Base-by-base conservation (phyloP, 257 asterid species). In the Primulina eburnea region DNA sequence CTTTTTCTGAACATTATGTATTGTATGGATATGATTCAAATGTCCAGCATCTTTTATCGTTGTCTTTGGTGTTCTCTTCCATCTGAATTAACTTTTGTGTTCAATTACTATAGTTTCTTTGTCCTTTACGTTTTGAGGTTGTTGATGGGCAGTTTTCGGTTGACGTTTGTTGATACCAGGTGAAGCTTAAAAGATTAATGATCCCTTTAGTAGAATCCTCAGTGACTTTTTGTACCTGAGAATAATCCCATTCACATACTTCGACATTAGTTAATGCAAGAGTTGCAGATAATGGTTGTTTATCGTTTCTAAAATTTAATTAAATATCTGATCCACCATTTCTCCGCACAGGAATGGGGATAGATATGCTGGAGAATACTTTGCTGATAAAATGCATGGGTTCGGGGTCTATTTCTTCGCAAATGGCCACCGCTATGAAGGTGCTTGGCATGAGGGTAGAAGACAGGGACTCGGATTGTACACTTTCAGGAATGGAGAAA, bases 381-480 rank as follows among this genome's bases (percentile, higher is more conserved):
- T 90, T 83, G 96, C 94, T 12, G 95, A 90, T 80, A 90, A 88
- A 77, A 89, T 91, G 95, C 96, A 91, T 56, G 96, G 97, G 30
- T 91, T 91, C 76, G 97, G 97, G 60, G 87, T 89, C 9, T 91
- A 91, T 73, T 75, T 38, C 40, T 91, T 91, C 63, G 97, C 96
- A 14, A 89, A 89, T 63, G 95, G 92, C 24, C 97, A 91, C 67
- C 82, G 83, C 0, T 91, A 91, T 32, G 97, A 91, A 78, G 97
- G 97, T 78, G 90, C 96, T 63, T 90, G 97, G 97, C 97, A 88
- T 47, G 97, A 90, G 75, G 96, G 96, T 69, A 82, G 79, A 78
- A 86, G 97, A 62, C 97, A 90, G 75, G 97, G 96, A 5, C 88
- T 87, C 8, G 97, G 97, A 20, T 87, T 87, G 89, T 91, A 91